Base-by-base conservation (phyloP, 2,329 filamentous ascomycete species). In the Trichoderma citrinoviride region DNA sequence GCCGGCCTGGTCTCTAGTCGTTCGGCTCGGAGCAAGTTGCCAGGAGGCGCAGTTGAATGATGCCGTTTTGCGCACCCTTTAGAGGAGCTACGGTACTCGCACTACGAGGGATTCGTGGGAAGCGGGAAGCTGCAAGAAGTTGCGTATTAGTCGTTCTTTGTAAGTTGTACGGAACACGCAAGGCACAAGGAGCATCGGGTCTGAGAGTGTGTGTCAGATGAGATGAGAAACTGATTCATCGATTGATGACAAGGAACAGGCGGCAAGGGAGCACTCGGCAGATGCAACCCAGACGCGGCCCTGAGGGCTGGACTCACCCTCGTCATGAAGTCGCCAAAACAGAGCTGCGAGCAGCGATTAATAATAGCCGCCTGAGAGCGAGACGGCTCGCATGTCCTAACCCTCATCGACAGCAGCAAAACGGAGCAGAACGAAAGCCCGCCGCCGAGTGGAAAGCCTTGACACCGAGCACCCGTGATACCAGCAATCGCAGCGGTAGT, bases 1-100 rank as follows among this genome's bases (percentile, higher is more conserved):
- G 52, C 52, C 52, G 52, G 52, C 33, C 19, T 29, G 33, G 17
- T 41, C 19, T 41, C 52, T 40, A 41, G 33, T 55, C 19, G 33
- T 55, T 55, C 52, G 52, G 52, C 21, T 55, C 19, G 49, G 49
- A 33, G 49, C 49, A 52, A 52, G 49, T 52, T 52, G n/a, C 27
- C 29, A 52, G 21, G 49, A 27, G 27, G 49, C 49, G 49, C 49
- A 33, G 49, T n/a, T 33, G 27, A 14, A 17, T 21, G 27, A 52
- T 52, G 49, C 27, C 12, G 33, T 4, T 37, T 37, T 37, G 33
- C 33, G 33, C 33, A 12, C 25, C 27, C 27, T 19, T 21, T 52
- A 17, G 10, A 29, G 19, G 27, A 52, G 49, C 46, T 17, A 49
- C 12, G 25, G 7, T 33, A 3, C 27, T n/a, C 3, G 49, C 29